Evolutionary conservation across 371 early-diverging fungal genomes (phyloP), one percentile per base, ranked within the genome.

Genomic region (Mortierella polycephala): DNA sequence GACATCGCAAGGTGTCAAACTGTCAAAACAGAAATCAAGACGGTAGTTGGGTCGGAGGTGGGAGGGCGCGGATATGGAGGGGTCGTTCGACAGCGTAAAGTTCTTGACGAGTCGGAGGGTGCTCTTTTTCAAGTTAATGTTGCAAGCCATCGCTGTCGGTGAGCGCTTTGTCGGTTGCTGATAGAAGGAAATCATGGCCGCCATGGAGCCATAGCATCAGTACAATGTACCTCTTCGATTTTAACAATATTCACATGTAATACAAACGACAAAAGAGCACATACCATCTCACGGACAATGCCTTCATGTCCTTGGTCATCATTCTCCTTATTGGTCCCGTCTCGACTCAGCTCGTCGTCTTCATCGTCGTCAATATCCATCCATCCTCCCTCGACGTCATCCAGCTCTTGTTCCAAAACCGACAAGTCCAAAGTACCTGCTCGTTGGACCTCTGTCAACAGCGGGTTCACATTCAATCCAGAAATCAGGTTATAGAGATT

Each of bases 301-400:
- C 77, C 77, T 7, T 77, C 65, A 5, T 64, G 59, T 10, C 64
- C 64, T 60, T 64, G 57, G 20, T 69, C 62, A 47, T 69, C 62
- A 47, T 62, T 52, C 7, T 70, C 68, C 16, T 67, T 57, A 16
- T 49, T 42, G 9, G 62, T 21, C 6, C 54, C 10, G 11, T 44
- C 60, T 37, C 41, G 54, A 18, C 30, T 4, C 30, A 30, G 4
- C 1, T 45, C 23, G 2, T 52, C n/a, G 12, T 75, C 67, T 8
- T 75, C 71, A 3, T 67, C 70, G 0, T 74, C 75, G 13, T 70
- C 71, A 45, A 77, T 71, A 44, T 77, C 77, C 20, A 77, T 51
- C 77, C 77, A 77, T 5, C 77, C 77, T 7, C 77, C 77, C n/a
- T 77, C 77, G 13, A 77, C 77, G 57, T 68, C 77, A 39, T 71